Conservation (phyloP, 371 early-diverging fungal species). For the Mucor plumbeus region DNA sequence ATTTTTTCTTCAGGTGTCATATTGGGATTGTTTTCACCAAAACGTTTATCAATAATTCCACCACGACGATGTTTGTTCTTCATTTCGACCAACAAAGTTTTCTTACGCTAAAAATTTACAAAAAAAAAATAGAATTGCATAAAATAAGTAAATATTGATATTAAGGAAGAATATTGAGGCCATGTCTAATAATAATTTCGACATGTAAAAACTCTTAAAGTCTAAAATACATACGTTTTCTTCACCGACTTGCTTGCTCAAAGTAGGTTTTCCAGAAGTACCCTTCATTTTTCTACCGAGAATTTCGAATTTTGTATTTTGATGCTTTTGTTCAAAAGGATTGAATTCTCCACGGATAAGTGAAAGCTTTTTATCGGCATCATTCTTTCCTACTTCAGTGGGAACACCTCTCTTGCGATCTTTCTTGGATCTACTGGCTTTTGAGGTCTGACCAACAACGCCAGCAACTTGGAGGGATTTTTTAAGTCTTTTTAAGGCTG, state of each 20-base stretch:
- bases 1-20: slow-evolving; percentile 95
- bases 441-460: slow-evolving; percentile 74
- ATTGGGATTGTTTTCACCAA: slow-evolving; percentile 90
- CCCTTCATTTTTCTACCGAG: slow-evolving; percentile 91
- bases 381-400: slow-evolving; percentile 60
- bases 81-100: slow-evolving; percentile 83
- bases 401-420: slow-evolving; percentile 66
- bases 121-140: background rate
- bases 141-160: too few relatives aligned
- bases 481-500: slow-evolving; percentile 83
- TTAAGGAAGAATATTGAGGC: too few relatives aligned
- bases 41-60: slow-evolving; percentile 89
- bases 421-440: slow-evolving; percentile 65
- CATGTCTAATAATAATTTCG: background rate
- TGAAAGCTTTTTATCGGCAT: slow-evolving; percentile 54
- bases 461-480: slow-evolving; percentile 76
- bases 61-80: slow-evolving; percentile 71
- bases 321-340: slow-evolving; percentile 89
- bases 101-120: slow-evolving; percentile 69
- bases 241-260: slow-evolving; percentile 81
- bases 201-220: background rate
- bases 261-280: slow-evolving; percentile 77
- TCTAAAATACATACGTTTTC: slow-evolving; percentile 64
- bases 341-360: slow-evolving; percentile 71
- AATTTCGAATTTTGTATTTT: slow-evolving; percentile 81